Evolutionary conservation across 139 green algal species (phyloP), one percentile per base, ranked within the genome.

Genomic region (Chlorella sorokiniana): DNA sequence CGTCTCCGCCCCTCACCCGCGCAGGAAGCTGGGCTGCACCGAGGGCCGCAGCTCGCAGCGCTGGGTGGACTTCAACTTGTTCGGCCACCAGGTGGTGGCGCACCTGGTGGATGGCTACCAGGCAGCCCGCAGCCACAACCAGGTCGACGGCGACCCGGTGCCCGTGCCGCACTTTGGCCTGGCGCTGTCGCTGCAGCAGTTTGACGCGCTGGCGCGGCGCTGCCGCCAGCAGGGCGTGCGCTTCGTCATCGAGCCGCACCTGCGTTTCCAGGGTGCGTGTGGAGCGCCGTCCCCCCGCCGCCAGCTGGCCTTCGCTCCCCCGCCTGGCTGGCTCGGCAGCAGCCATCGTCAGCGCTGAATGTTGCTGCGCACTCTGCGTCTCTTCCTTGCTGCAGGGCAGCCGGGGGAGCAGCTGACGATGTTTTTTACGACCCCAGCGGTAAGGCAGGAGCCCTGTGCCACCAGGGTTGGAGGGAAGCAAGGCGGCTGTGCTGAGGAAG

Each of bases 161-260:
- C 95, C 95, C 0, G 93, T 98, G 35, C 95, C 94, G 1, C 93
- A 96, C 86, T 96, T 96, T 84, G 94, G 94, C 0, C 71, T 91
- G 29, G 92, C 86, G 7, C 81, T 97, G 48, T 79, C 59, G 14
- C 48, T 91, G 52, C 61, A 90, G 3, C 56, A 93, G 41, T 98
- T 98, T 74, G 87, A 97, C 54, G 42, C 40, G 6, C 89, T 98
- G 40, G 90, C 94, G 22, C 65, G 76, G n/a, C 78, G 84, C 7
- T 61, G 97, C 5, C 62, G 83, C 48, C 41, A 81, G 23, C 48
- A 68, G 5, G 85, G 82, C 41, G 73, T 95, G 31, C 23, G 83
- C 42, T 97, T 98, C 63, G 86, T 90, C 2, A 93, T 97, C 1
- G 81, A 94, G 81, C 95, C 95, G 16, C 94, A 97, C 86, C 61